Evolutionary conservation across 2,329 filamentous ascomycete genomes (phyloP), one percentile per base, ranked within the genome.

Genomic region (Thielaviopsis euricoi): DNA sequence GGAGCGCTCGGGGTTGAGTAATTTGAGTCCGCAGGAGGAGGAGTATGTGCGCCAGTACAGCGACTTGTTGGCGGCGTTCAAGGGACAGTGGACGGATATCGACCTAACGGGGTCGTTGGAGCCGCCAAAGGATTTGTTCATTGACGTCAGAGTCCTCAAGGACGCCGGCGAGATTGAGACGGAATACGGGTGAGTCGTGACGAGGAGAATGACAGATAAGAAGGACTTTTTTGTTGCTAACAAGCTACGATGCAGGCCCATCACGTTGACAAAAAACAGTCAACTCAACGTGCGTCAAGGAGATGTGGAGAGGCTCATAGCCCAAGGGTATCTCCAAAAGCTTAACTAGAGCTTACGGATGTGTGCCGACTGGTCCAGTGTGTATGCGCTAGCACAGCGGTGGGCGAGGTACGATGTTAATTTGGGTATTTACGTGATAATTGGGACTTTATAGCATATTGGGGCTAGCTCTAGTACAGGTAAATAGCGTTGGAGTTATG

Each of bases 131-230:
- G 93, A 98, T 71, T 73, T 98, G 56, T 98, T 97, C 69, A 95
- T 98, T 65, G 93, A 98, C 69, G 93, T 98, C 40, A 78, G 93
- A 52, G 93, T 98, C 53, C 73, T 98, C 62, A 96, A 93, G 69
- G 93, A 98, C 73, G 93, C 91, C 1, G 93, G 94, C 4, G 93
- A 98, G 74, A 96, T 98, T 63, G 91, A 98, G 73, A 98, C 93
- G 0, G 94, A 98, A 76, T 98, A 98, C 68, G 93, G 93, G 86
- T 95, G 77, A 70, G 84, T 74, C 37, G 6, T 46, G 2, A 9
- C 51, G 2, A 52, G n/a, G 13, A 15, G 29, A 52, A n/a, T n/a
- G n/a, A n/a, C n/a, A n/a, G n/a, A n/a, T n/a, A n/a, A n/a, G n/a
- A n/a, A n/a, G 21, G 40, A 54, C 17, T 29, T 3, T 6, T 17